These are phyloP conservation scores for Nymphaea colorata DNA, from an alignment of 164 flowering plant genomes.

Conservation along the genomic window DNA sequence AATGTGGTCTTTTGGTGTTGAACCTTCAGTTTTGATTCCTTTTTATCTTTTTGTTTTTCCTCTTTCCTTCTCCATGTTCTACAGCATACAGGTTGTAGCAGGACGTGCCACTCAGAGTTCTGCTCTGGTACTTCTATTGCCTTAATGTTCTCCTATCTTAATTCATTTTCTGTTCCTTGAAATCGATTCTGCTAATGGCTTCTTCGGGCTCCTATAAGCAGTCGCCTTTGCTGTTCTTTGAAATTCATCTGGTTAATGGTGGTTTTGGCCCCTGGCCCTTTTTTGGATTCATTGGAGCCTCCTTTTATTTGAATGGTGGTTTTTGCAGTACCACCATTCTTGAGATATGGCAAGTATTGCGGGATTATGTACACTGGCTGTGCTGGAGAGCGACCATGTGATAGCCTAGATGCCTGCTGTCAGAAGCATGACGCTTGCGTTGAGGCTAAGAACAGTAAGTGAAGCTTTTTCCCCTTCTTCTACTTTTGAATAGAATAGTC, in stretches of 20 bases:
- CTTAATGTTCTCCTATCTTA: not conserved
- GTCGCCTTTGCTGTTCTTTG: no score
- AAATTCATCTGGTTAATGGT: no score
- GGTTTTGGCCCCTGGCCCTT: no score
- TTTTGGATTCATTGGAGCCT: no score
- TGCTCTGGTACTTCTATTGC: not conserved
- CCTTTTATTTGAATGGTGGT: not conserved
- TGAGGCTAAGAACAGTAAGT: constrained; percentile 41
- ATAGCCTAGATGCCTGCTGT: constrained; percentile 86
- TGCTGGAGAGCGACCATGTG: constrained; percentile 89
- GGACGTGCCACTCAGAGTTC: not conserved
- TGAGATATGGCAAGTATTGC: constrained; percentile 98
- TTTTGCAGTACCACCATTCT: constrained; percentile 64
- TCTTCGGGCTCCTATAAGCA: no score
- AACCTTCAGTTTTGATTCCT: not conserved
- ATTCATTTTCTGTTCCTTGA: not conserved
- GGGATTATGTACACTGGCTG: constrained; percentile 89
- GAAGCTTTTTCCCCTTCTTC: no score
- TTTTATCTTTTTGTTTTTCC: no score
- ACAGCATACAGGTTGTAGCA: not conserved
- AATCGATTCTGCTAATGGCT: not conserved
- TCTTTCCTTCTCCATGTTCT: not conserved
- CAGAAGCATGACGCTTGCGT: constrained; percentile 82
- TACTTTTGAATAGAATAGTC: no score
- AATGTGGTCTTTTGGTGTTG: not conserved